These are phyloP conservation scores for Scutellaria galericulata DNA, from an alignment of 257 asterid species.

Conservation along the genomic window DNA sequence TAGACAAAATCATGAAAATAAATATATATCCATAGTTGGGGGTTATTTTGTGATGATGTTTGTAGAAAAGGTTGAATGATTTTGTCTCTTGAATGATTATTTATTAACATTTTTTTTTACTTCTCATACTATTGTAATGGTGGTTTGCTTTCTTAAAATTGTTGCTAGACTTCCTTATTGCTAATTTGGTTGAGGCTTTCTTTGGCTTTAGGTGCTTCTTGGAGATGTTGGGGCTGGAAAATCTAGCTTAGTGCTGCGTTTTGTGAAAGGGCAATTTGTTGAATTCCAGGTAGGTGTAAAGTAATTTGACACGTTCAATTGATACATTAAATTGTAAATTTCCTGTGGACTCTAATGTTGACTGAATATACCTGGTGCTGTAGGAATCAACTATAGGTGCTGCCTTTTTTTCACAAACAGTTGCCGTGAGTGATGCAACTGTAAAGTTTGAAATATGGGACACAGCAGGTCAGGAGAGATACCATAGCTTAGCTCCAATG, in stretches of 20 bases:
- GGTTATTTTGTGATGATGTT: constrained; percentile 8
- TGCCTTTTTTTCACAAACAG: constrained; percentile 85
- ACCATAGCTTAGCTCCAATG: constrained; percentile 92
- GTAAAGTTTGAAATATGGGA: constrained; percentile 92
- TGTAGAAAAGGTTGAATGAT: neutral
- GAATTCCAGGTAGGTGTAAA: constrained; percentile 73
- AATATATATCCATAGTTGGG: neutral
- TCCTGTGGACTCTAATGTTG: constrained; percentile 22
- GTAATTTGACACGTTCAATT: neutral
- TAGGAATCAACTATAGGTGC: constrained; percentile 93
- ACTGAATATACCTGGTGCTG: constrained; percentile 19
- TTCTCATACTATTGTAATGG: neutral
- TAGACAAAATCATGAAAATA: neutral
- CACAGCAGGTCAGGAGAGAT: constrained; percentile 94
- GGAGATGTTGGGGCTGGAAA: constrained; percentile 95
- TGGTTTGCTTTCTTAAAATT: neutral
- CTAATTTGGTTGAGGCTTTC: constrained; percentile 19
- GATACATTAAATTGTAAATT: neutral
- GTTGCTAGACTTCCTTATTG: constrained; percentile 12
- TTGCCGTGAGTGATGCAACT: constrained; percentile 78
- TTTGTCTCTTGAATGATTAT: constrained; percentile 15
- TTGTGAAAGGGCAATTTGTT: constrained; percentile 82
- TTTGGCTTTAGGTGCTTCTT: constrained; percentile 65
- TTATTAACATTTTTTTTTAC: neutral
- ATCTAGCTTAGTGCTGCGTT: constrained; percentile 80